Percentiles rank a stretch among this genome's conserved stretches.
These are phyloP conservation scores for Podila epicladia DNA, from an alignment of 192 early-diverging fungal genomes.

Conservation along the genomic window DNA sequence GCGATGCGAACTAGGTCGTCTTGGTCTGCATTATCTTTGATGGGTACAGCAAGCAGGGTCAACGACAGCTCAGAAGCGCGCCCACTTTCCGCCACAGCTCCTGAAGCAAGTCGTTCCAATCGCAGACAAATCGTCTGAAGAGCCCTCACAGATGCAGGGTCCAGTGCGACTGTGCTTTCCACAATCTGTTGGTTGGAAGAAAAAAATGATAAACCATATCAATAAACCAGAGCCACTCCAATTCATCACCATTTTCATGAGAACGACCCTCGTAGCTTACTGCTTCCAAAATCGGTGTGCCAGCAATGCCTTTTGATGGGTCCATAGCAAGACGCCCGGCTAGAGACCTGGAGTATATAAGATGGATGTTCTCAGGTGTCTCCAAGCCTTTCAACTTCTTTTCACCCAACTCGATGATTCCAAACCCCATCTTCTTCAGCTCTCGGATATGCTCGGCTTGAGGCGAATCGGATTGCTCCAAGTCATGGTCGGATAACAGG, in stretches of 20 bases:
- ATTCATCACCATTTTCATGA: neutral
- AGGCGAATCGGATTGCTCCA: slow-evolving; percentile 28
- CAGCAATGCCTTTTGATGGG: slow-evolving; percentile 17
- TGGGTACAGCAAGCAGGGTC: slow-evolving; percentile 41
- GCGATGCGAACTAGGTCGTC: slow-evolving; percentile 62
- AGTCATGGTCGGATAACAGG: slow-evolving; percentile 25
- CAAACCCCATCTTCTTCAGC: slow-evolving; percentile 76
- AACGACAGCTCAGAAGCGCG: slow-evolving; percentile 46
- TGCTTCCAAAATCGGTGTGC: slow-evolving; percentile 14
- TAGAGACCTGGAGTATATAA: slow-evolving; percentile 55
- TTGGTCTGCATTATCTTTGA: slow-evolving; percentile 59
- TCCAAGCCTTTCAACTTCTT: slow-evolving; percentile 89
- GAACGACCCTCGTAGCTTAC: slow-evolving; percentile 8
- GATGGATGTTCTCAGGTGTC: slow-evolving; percentile 82
- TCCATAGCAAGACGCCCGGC: slow-evolving; percentile 20
- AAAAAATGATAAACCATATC: neutral
- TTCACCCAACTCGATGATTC: slow-evolving; percentile 81
- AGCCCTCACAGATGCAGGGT: slow-evolving; percentile 56
- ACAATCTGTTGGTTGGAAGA: slow-evolving; percentile 16
- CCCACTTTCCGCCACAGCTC: slow-evolving; percentile 31
- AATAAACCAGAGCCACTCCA: neutral
- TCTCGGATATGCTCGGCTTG: slow-evolving; percentile 39
- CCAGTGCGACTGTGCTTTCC: slow-evolving; percentile 38
- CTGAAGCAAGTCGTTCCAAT: slow-evolving; percentile 64
- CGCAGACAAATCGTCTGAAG: slow-evolving; percentile 67